Base-by-base conservation (phyloP, 2,329 filamentous ascomycete genomes). In the Colletotrichum paranaense region DNA sequence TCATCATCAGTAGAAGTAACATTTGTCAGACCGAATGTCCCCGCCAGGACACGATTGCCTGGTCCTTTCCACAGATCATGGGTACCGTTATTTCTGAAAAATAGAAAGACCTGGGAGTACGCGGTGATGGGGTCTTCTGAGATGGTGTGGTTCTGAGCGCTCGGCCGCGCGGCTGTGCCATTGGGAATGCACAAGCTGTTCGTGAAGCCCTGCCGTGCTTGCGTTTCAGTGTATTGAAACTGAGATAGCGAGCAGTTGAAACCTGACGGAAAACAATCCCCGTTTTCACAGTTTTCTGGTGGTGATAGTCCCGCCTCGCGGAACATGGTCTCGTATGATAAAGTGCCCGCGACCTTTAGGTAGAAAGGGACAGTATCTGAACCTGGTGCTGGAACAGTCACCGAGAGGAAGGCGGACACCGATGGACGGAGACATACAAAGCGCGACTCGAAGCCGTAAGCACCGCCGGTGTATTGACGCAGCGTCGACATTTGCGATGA, bases 71-170 rank as follows among this genome's bases (percentile, higher is more conserved):
- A 69, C 0, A 69, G 22, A 0, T 65, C 60, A 1, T 69, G 60
- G 0, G 67, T 69, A 7, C 67, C 67, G 3, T 69, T 65, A 12
- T 30, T 69, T 8, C 62, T 56, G 26, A 69, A 69, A 11, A 69
- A 69, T 0, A 69, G 62, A 8, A 69, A 65, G 0, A 60, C 52
- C 22, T 69, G 60, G 0, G 67, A 69, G 24, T 63, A 69, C 0
- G 67, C 22, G 0, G 53, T 14, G 4, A 69, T 22, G 4, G 26
- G 35, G 0, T 69, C 52, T 1, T 19, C 38, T 0, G 67, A 65
- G 12, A 69, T 52, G 38, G 67, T 69, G 4, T 46, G 16, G n/a
- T 69, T 69, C 14, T 5, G 60, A 12, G 53, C 67, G 38, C 35
- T 65, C 32, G 67, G 26, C 11, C 67, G 38, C 14, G 62, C 28